Conservation (phyloP, 2,329 filamentous ascomycete species). For the Neopestalotiopsis rosae region DNA sequence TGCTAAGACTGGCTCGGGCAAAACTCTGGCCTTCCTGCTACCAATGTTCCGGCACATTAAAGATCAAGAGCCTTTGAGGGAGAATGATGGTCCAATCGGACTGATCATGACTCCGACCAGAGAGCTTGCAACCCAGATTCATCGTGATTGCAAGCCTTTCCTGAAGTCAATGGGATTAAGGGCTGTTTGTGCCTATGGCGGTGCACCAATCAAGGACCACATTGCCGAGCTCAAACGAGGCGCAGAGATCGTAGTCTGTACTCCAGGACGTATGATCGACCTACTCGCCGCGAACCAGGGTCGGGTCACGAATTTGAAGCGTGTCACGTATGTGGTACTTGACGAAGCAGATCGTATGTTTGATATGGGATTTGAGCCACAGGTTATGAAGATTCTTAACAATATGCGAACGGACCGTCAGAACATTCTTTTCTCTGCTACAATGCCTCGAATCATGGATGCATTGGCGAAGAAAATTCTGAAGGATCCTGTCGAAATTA, state of each 20-base stretch:
- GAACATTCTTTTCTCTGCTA: conserved; percentile 94
- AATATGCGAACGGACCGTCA: conserved; percentile 93
- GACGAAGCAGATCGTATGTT: conserved; percentile 99
- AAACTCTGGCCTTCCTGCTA: conserved; percentile 92
- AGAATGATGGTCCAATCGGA: conserved; percentile 85
- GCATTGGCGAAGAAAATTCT: conserved; percentile 88
- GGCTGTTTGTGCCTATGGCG: conserved; percentile 91
- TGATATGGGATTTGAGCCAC: conserved; percentile 98
- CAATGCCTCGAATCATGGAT: conserved; percentile 93
- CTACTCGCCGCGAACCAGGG: conserved; percentile 91
- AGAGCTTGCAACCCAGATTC: conserved; percentile 92
- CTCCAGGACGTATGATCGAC: conserved; percentile 94
- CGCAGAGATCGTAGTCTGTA: conserved; percentile 93
- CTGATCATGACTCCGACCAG: conserved; percentile 93
- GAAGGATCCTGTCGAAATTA: conserved; percentile 85
- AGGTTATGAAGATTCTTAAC: conserved; percentile 94
- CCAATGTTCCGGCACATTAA: conserved; percentile 99
- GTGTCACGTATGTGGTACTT: conserved; percentile 92
- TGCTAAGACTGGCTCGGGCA: conserved; percentile 96
- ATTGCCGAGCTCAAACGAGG: conserved; percentile 96
- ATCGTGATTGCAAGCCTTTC: conserved; percentile 93
- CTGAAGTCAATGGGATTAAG: conserved; percentile 84
- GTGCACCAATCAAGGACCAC: conserved; percentile 94
- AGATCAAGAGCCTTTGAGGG: conserved; percentile 59
- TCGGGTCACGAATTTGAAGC: conserved; percentile 87